Conservation (phyloP, 2,329 filamentous ascomycete genomes). For the Aspergillus ruber region DNA sequence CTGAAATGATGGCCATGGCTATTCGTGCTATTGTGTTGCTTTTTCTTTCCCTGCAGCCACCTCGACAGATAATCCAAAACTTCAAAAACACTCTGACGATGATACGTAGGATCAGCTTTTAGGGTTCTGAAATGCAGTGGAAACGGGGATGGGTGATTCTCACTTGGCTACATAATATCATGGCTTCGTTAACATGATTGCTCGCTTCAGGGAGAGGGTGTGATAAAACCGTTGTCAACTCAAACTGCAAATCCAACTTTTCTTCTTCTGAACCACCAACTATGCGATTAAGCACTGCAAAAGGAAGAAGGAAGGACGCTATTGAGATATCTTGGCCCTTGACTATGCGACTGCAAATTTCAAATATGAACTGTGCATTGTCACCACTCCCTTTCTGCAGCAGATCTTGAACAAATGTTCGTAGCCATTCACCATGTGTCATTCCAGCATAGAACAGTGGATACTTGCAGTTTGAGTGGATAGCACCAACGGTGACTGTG, state of each 20-base stretch:
- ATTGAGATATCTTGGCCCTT: constrained; percentile 80
- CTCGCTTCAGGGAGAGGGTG: constrained; percentile 49
- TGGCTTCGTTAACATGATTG: constrained; percentile 63
- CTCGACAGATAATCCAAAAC: constrained; percentile 85
- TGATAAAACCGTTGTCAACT: constrained; percentile 69
- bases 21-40: constrained; percentile 34
- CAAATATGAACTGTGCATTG: constrained; percentile 71
- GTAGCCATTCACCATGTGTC: constrained; percentile 74
- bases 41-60: constrained; percentile 77
- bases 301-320: constrained; percentile 81
- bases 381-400: constrained; percentile 68
- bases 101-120: background rate
- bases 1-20: constrained; percentile 21
- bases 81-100: constrained; percentile 69
- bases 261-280: constrained; percentile 63
- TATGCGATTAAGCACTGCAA: constrained; percentile 75
- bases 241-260: constrained; percentile 59
- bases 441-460: constrained; percentile 67
- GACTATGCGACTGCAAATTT: constrained; percentile 73
- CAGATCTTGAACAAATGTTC: constrained; percentile 72
- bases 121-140: background rate
- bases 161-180: constrained; percentile 83
- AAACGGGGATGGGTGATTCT: constrained; percentile 17
- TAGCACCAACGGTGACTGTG: constrained; percentile 57
- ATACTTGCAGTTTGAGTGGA: constrained; percentile 55